Conservation (phyloP, 257 asterid species). For the Gentiana straminea region DNA sequence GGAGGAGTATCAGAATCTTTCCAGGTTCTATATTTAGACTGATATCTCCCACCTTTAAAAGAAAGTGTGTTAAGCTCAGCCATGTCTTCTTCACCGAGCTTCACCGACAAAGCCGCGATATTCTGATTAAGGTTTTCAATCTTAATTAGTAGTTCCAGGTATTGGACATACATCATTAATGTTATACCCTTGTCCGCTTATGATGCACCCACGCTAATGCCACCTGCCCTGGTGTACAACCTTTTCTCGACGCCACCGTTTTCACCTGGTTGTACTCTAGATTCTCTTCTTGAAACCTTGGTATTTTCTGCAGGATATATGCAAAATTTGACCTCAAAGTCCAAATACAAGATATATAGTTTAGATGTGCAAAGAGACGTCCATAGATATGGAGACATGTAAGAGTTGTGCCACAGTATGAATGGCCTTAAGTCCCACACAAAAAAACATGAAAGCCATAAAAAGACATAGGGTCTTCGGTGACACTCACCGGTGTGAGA, state of each 20-base stretch:
- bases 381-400: too few species aligned
- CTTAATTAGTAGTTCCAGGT: conserved; percentile 24
- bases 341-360: too few species aligned
- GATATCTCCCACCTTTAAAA: conserved; percentile 23
- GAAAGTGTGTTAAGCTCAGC: conserved; percentile 18
- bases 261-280: conserved; percentile 30
- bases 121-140: conserved; percentile 21
- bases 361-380: too few species aligned
- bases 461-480: too few species aligned
- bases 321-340: too few species aligned
- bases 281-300: conserved; percentile 36
- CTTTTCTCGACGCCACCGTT: conserved; percentile 27
- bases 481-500: too few species aligned
- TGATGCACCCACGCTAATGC: conserved; percentile 59
- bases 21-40: conserved; percentile 8
- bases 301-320: conserved; percentile 17
- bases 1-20: conserved; percentile 23
- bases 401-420: too few species aligned
- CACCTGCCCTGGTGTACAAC: conserved; percentile 41
- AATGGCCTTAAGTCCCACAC: too few species aligned
- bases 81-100: conserved; percentile 19
- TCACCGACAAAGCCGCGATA: conserved; percentile 20
- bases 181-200: conserved; percentile 18
- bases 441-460: too few species aligned
- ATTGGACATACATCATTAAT: conserved; percentile 31